Base-by-base conservation (phyloP, 164 flowering plant species). In the Liriodendron chinense region DNA sequence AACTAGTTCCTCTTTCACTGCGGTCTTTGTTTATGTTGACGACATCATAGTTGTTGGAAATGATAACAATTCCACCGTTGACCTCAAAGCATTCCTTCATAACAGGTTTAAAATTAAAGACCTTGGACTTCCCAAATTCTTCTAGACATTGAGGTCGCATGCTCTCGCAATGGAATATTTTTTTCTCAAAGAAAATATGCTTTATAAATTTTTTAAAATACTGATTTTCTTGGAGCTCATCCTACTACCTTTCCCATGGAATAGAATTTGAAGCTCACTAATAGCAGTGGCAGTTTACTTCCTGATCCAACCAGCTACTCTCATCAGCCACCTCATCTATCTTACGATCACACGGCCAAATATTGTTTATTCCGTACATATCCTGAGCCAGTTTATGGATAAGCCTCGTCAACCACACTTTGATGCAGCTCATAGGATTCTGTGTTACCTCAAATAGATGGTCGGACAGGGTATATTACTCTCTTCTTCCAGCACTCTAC, bases 31-130 rank as follows among this genome's bases (percentile, higher is more conserved):
- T 12, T 69, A 26, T 28, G 13, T 69, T 16, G 71, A 26, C 13
- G 71, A 69, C 48, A 26, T 69, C 34, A 69, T 69, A 2, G 8
- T 69, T 47, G 18, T 18, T 26, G 71, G 49, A 34, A 69, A 69
- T 26, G 22, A 26, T 26, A 28, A 25, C 18, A 9, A 9, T 16
- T 20, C 47, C 22, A 69, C 28, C 28, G 20, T 1, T 8, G 16
- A 10, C 14, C 21, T 69, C 34, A 69, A 26, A 21, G 14, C 3
- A 13, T 9, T 69, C 28, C 34, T 69, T 24, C 49, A 18, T 14
- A 9, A 26, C 49, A 34, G 34, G 16, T 69, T 69, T 7, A 12
- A 28, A 14, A 69, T 69, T 9, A 69, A 47, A 47, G 53, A 69
- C 34, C 71, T 69, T 47, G 56, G 71, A 10, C 22, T 47, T 47